Evolutionary conservation across 2,329 filamentous ascomycete genomes (phyloP), one percentile per base, ranked within the genome.

Genomic region (Coniochaeta ligniaria): DNA sequence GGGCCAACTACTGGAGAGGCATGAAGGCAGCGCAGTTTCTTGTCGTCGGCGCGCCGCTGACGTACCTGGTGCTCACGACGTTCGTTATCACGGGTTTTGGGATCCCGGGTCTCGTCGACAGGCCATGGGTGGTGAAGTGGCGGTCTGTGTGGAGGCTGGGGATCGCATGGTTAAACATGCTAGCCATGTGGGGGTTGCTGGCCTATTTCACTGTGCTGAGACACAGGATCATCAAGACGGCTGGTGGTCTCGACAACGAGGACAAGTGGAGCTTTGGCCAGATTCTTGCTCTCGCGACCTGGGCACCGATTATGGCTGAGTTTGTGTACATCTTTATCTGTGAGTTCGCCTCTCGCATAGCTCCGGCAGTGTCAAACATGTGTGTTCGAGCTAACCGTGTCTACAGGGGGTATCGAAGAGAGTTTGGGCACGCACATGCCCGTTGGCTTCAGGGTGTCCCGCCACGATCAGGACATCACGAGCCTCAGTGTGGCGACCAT

Each of bases 181-280:
- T 62, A 9, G 20, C 50, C 20, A 61, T 58, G 57, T 62, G 59
- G 57, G 59, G 60, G 4, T n/a, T 62, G 4, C 50, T 60, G 7
- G 22, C 20, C 7, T 57, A 43, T 11, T 62, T 62, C 28, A 59
- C 57, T 6, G 20, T 17, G 17, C 31, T 58, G 31, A 50, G 61
- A n/a, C 57, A 59, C 24, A 36, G 31, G n/a, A 61, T 61, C 26
- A 59, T 58, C 38, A 31, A 58, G 35, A 58, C 56, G 16, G 35
- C 56, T 31, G 56, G 56, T 31, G 56, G 56, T 31, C 56, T 58
- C 56, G 56, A 58, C 56, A 45, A 60, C n/a, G 50, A 56, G 52
- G 52, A 60, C 41, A 57, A 56, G 11, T 69, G 68, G 68, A 66
- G 63, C 2, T 70, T 70, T 55, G 66, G 68, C 0, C 68, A 70